Conservation (phyloP, 345 rosid genomes). For the Syzygium aqueum region DNA sequence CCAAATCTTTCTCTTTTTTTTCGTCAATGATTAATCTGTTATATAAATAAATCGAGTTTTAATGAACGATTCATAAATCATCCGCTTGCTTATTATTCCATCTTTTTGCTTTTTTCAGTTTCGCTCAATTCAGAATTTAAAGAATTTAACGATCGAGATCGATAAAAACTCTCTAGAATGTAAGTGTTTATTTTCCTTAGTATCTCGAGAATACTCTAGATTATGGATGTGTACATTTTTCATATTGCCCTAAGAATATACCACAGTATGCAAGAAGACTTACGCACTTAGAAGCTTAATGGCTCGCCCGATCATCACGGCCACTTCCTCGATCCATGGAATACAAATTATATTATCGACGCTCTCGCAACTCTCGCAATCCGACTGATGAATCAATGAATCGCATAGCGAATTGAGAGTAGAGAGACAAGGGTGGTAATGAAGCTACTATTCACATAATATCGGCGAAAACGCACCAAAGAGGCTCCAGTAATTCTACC, state of each 20-base stretch:
- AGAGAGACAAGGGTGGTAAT: neutral
- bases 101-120: neutral
- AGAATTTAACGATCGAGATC: neutral
- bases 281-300: neutral
- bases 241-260: no score
- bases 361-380: neutral
- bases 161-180: neutral
- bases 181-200: neutral
- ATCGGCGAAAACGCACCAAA: neutral
- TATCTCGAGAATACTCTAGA: neutral
- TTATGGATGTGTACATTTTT: no score
- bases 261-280: neutral
- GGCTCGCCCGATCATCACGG: neutral
- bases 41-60: neutral
- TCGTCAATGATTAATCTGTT: neutral
- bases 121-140: neutral
- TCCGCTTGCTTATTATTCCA: neutral
- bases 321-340: neutral
- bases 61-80: neutral
- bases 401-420: neutral
- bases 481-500: neutral
- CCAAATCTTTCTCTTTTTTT: neutral
- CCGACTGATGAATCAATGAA: neutral
- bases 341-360: neutral
- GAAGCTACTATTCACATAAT: neutral